Percentiles rank a stretch among this genome's conserved stretches.
Conservation (phyloP, 208 protist species). For the Crithidia expoeki region DNA sequence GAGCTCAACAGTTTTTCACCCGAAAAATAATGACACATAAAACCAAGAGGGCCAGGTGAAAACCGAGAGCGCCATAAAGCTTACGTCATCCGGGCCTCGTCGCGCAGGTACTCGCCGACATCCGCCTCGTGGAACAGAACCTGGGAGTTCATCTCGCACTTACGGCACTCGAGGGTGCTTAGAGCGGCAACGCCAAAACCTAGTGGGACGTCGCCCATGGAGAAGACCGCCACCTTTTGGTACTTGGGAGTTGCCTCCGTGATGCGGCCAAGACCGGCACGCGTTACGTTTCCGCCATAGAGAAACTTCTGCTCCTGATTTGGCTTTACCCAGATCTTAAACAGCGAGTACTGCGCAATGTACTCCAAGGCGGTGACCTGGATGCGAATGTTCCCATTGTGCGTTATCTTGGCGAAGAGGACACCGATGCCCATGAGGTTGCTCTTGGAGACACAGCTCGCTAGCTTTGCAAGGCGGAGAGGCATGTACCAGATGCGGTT, state of each 20-base stretch:
- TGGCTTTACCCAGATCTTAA: slow-evolving; percentile 99
- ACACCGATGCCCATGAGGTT: slow-evolving; percentile 92
- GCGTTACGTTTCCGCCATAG: slow-evolving; percentile 99
- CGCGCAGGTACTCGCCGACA: slow-evolving; percentile 98
- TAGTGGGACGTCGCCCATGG: slow-evolving; percentile 97
- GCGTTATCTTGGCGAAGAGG: slow-evolving; percentile 90
- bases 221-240: slow-evolving; percentile 97
- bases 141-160: slow-evolving; percentile 96
- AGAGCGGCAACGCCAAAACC: slow-evolving; percentile 97
- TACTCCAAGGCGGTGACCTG: slow-evolving; percentile 91
- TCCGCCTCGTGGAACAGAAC: slow-evolving; percentile 98
- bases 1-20: too few species aligned
- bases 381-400: slow-evolving; percentile 90
- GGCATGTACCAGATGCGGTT: slow-evolving; percentile 93
- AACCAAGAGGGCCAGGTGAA: not conserved
- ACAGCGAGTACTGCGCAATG: slow-evolving; percentile 93
- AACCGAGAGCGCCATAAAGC: not conserved
- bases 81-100: slow-evolving; percentile 95
- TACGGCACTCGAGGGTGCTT: slow-evolving; percentile 96
- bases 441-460: slow-evolving; percentile 85
- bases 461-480: slow-evolving; percentile 76
- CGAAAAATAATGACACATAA: not conserved
- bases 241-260: slow-evolving; percentile 98
- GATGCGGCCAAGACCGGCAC: slow-evolving; percentile 97
- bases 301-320: slow-evolving; percentile 98